Conservation (phyloP, 495 filamentous ascomycete species). For the Baudoinia panamericana region DNA sequence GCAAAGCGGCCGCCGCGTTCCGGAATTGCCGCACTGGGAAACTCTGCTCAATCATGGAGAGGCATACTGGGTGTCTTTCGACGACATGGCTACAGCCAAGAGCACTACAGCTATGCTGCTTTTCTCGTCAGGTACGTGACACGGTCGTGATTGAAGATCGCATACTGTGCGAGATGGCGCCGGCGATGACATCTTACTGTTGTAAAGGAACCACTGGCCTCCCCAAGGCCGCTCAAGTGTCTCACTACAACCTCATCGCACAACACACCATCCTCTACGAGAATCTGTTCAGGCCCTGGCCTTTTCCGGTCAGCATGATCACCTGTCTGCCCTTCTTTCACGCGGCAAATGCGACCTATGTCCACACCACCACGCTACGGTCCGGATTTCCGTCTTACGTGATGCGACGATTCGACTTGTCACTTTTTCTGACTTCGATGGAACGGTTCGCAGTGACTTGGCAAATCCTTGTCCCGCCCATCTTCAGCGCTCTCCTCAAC, state of each 20-base stretch:
- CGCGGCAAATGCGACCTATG: conserved; percentile 3
- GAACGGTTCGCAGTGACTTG: conserved; percentile 14
- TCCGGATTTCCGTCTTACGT: conserved; percentile 9
- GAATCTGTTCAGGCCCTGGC: neutral
- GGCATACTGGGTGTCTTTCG: conserved; percentile 21
- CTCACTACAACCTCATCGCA: conserved; percentile 20
- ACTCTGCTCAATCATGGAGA: conserved; percentile 22
- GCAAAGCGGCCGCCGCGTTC: neutral
- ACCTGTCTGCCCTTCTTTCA: conserved; percentile 14
- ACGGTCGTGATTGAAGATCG: too few relatives aligned
- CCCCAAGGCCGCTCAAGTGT: conserved; percentile 19
- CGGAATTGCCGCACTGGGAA: conserved; percentile 7
- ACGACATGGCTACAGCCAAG: conserved; percentile 5
- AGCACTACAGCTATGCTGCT: conserved; percentile 3
- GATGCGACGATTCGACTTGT: conserved; percentile 16
- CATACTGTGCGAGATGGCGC: too few relatives aligned
- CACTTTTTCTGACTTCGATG: neutral
- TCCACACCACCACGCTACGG: conserved; percentile 2
- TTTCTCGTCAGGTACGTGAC: neutral
- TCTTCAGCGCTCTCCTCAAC: conserved; percentile 17
- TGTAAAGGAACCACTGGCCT: conserved; percentile 22
- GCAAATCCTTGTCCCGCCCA: conserved; percentile 12
- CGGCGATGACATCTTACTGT: too few relatives aligned
- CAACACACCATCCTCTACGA: conserved; percentile 14
- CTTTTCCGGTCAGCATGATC: conserved; percentile 3